Conservation (phyloP, 164 flowering plant species). For the Cinnamomum chago region DNA sequence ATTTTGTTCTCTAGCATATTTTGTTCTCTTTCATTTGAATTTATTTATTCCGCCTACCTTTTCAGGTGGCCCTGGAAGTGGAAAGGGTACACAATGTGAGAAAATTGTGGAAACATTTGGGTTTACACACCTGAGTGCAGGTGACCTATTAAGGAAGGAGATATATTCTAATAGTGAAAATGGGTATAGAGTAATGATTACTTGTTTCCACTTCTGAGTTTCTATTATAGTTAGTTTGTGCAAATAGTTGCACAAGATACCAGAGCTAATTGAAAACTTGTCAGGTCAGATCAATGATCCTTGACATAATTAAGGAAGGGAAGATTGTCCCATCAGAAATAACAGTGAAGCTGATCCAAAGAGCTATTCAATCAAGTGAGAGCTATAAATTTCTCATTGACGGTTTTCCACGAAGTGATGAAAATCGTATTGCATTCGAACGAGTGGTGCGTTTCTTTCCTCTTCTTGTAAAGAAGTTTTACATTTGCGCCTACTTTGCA, state of each 20-base stretch:
- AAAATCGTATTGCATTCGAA: constrained; percentile 86
- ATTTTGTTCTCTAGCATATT: not conserved
- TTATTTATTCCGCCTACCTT: constrained; percentile 7
- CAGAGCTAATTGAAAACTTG: not conserved
- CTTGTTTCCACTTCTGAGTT: not conserved
- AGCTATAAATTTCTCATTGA: constrained; percentile 75
- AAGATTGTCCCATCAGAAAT: constrained; percentile 88
- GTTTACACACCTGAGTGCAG: constrained; percentile 85
- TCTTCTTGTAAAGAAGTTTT: constrained; percentile 2
- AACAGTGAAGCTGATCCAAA: constrained; percentile 67
- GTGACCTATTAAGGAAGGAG: constrained; percentile 75
- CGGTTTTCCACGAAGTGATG: constrained; percentile 94
- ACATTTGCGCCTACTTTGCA: not conserved
- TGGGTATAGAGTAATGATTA: constrained; percentile 40
- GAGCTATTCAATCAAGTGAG: constrained; percentile 59
- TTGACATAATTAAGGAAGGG: constrained; percentile 70
- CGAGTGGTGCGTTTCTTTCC: constrained; percentile 55
- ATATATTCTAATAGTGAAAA: constrained; percentile 55
- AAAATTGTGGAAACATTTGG: constrained; percentile 72
- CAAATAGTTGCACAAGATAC: not conserved
- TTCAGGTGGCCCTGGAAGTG: constrained; percentile 95
- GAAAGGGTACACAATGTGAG: constrained; percentile 87
- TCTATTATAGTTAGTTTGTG: constrained; percentile 2
- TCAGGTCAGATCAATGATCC: constrained; percentile 64
- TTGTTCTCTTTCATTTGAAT: not conserved